Base-by-base conservation (phyloP, 345 rosid genomes). In the Camelina hispida region DNA sequence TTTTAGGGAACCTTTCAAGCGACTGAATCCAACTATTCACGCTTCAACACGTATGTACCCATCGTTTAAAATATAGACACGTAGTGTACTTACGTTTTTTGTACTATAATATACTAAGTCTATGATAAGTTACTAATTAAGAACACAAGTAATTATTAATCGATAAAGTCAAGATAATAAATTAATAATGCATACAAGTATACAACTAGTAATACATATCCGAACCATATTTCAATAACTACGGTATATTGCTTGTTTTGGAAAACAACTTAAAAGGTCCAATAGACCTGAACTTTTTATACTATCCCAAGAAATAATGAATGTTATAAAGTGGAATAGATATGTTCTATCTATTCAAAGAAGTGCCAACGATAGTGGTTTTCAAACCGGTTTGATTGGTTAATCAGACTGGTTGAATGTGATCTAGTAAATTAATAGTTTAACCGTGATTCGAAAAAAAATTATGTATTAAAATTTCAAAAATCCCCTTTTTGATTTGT, bases 1-100 rank as follows among this genome's bases (percentile, higher is more conserved):
- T 58, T 65, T 66, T 71, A 71, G 72, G 81, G 81, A 77, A 66
- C 62, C 56, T 77, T 77, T 64, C 72, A 69, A 69, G 75, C 60
- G 43, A 71, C 72, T 64, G 18, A 37, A 71, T 57, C 72, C 37
- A 71, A 65, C 81, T 71, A 65, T 65, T 71, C 77, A 71, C 48
- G 43, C 5, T 71, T 4, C 0, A 58, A 77, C 80, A 71, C 76
- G 72, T 71, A 77, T 77, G 32, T 40, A 18, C 43, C 42, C 40
- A 44, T 43, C 6, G 59, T 64, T 50, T 75, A 38, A 17, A 50
- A 35, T 13, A 75, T 52, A 43, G 80, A 76, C 80, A 76, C 70
- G 79, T 76, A 52, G 1, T 68, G 51, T 54, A 55, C 75, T 3
- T 75, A 60, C 69, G 50, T 51, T 51, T 61, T 42, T 35, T 32